phyloP scores from a whole-genome alignment of 1,139 yeast species.

The Meyerozyma sp. region DNA sequence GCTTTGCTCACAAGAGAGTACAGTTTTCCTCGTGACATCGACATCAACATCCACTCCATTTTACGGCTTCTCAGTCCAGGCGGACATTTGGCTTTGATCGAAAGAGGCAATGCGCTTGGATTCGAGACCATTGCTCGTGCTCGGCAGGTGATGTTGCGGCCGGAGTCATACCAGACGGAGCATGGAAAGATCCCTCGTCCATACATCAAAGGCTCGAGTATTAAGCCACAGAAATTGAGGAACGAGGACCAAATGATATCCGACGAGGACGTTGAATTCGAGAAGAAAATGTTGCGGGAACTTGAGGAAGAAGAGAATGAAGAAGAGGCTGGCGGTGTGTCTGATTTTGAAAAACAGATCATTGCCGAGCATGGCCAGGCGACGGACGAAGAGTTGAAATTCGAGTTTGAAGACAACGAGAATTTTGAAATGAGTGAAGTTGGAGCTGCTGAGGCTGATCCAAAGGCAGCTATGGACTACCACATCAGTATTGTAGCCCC shows the following conservation, averaged over 20 bases:
- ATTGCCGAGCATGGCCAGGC: constrained; percentile 37
- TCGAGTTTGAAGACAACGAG: constrained; percentile 42
- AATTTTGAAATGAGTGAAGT: constrained; percentile 32
- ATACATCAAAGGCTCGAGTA: constrained; percentile 49
- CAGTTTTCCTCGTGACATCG: constrained; percentile 69
- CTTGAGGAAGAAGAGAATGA: constrained; percentile 16
- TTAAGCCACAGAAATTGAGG: constrained; percentile 35
- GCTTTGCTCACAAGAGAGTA: constrained; percentile 60
- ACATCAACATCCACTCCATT: constrained; percentile 57
- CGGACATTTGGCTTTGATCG: constrained; percentile 74
- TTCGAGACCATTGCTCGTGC: constrained; percentile 88
- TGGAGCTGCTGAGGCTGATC: constrained; percentile 13
- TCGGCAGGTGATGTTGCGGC: constrained; percentile 80
- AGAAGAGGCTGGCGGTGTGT: constrained; percentile 9
- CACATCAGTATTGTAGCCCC: constrained; percentile 76
- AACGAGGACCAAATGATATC: constrained; percentile 33
- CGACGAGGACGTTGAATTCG: constrained; percentile 28
- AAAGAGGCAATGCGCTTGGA: constrained; percentile 87
- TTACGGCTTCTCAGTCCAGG: constrained; percentile 62
- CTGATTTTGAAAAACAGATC: constrained; percentile 31
- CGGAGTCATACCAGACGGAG: constrained; percentile 58
- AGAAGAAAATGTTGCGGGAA: constrained; percentile 24
- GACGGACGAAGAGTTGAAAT: constrained; percentile 38
- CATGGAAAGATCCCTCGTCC: constrained; percentile 68
- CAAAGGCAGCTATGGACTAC: constrained; percentile 26